Conservation (phyloP, 805 yeast genomes). For the Wickerhamiella parazyma region DNA sequence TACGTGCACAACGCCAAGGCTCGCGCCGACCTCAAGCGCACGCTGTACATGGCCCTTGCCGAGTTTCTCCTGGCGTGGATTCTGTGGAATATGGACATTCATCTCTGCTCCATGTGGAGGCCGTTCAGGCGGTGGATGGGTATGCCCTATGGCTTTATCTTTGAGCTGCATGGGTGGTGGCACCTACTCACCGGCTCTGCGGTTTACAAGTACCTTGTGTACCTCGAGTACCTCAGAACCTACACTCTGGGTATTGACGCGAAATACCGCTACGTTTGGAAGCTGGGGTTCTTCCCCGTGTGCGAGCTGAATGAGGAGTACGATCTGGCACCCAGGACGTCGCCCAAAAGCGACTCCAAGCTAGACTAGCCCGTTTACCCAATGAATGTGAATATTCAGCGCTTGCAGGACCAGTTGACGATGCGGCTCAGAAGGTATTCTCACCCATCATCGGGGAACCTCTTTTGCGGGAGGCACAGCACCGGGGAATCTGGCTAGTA, state of each 20-base stretch:
- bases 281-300: conserved; percentile 35
- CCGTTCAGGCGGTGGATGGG: conserved; percentile 51
- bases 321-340: not conserved
- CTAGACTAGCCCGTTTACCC: not conserved
- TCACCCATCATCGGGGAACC: no score
- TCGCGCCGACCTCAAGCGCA: conserved; percentile 35
- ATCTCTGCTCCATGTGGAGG: conserved; percentile 52
- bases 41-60: conserved; percentile 46
- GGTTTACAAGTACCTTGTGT: conserved; percentile 71
- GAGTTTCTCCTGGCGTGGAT: conserved; percentile 63
- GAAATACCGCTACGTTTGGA: conserved; percentile 45
- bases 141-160: conserved; percentile 68
- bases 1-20: conserved; percentile 41
- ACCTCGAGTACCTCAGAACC: conserved; percentile 59
- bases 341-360: not conserved
- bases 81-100: conserved; percentile 82
- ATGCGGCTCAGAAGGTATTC: no score
- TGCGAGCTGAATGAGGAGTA: conserved; percentile 8
- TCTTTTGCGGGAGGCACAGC: no score
- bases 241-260: conserved; percentile 46
- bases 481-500: no score
- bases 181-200: conserved; percentile 61
- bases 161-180: conserved; percentile 98
- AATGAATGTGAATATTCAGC: no score
- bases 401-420: no score